A percentile compares a stretch with the other conserved stretches of the same genome.
Conservation (phyloP, 345 rosid genomes). For the Atalantia buxifolia region DNA sequence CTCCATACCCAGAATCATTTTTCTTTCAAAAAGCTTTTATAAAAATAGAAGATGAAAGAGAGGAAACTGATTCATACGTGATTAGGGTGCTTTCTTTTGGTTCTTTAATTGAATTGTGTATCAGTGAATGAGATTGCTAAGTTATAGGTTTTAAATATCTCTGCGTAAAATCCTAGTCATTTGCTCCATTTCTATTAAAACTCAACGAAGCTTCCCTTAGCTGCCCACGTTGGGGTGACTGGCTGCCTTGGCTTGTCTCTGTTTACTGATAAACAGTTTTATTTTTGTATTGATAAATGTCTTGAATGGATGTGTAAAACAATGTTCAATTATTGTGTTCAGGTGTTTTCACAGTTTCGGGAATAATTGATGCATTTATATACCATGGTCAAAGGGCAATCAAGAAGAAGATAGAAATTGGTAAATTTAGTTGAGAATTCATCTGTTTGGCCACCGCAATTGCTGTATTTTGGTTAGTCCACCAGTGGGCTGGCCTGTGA, state of each 20-base stretch:
- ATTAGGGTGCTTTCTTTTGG: background rate
- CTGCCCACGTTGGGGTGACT: background rate
- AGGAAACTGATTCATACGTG: background rate
- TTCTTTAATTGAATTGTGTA: background rate
- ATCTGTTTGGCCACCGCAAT: background rate
- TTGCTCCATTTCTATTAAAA: background rate
- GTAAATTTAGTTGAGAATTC: conserved; percentile 65
- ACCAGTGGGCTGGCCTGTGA: background rate
- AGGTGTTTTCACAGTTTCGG: conserved; percentile 93
- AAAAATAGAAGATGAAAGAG: background rate
- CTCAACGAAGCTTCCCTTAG: background rate
- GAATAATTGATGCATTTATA: conserved; percentile 80
- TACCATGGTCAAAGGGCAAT: conserved; percentile 94
- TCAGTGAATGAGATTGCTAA: background rate
- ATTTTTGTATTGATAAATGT: background rate
- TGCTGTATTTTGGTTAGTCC: conserved; percentile 3
- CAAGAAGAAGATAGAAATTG: conserved; percentile 95
- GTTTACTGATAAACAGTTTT: background rate
- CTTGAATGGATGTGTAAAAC: background rate
- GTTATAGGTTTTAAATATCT: background rate
- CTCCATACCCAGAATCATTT: background rate
- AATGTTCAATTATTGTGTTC: conserved; percentile 15
- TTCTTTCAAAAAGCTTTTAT: background rate
- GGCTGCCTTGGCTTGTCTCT: background rate
- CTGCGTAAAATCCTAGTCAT: background rate